phyloP scores from a whole-genome alignment of 768 basidiomycete species.

The Termitomyces sp. region DNA sequence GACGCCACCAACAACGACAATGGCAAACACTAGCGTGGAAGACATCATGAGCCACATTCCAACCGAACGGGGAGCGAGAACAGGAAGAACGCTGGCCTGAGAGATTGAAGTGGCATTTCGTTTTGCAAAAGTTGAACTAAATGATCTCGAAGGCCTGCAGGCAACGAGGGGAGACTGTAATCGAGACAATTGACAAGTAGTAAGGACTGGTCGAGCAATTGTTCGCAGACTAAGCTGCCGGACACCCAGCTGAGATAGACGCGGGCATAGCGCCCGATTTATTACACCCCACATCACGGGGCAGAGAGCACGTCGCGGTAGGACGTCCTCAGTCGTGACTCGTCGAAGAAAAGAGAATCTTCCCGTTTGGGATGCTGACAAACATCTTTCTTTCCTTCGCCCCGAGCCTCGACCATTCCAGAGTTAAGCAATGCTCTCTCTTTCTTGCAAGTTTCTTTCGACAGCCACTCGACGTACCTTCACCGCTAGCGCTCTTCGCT shows the following conservation, averaged over 20 bases:
- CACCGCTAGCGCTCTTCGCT: constrained; percentile 17
- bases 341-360: neutral
- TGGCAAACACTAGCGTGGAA: constrained; percentile 80
- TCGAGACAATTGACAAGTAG: neutral
- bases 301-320: constrained; percentile 13
- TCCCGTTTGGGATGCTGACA: constrained; percentile 4
- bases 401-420: constrained; percentile 1
- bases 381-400: neutral
- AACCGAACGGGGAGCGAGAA: constrained; percentile 63
- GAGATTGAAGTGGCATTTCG: neutral
- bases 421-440: constrained; percentile 21
- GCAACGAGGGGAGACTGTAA: constrained; percentile 8
- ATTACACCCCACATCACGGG: constrained; percentile 16
- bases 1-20: constrained; percentile 93
- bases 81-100: constrained; percentile 31
- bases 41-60: constrained; percentile 84
- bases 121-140: constrained; percentile 1
- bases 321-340: neutral
- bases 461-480: constrained; percentile 22
- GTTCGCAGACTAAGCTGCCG: neutral
- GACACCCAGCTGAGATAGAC: neutral
- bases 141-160: neutral
- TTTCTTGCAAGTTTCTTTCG: constrained; percentile 23
- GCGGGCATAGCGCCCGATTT: constrained; percentile 14
- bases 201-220: neutral